These are phyloP conservation scores for Barnettozyma californica DNA, from an alignment of 805 yeast genomes.

Conservation along the genomic window DNA sequence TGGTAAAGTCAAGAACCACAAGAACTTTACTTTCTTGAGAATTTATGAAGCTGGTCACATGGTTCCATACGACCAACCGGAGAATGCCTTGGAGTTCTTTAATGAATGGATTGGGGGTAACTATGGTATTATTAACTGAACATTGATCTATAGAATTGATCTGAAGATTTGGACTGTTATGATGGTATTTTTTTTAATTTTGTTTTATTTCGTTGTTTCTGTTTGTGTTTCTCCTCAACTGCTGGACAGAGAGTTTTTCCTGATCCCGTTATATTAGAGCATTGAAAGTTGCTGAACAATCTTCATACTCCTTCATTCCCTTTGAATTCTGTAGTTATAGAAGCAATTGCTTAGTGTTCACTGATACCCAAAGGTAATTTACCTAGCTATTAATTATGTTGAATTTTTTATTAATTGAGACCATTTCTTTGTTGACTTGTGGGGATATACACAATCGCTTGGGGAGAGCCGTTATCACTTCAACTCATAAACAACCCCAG, in stretches of 20 bases:
- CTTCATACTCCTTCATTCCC: not conserved
- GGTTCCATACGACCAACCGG: conserved; percentile 92
- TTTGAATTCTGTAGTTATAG: no score
- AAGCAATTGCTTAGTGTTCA: no score
- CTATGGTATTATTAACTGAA: conserved; percentile 26
- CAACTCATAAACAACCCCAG: no score
- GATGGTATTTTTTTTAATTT: no score
- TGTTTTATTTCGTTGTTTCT: not conserved
- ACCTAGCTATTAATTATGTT: no score
- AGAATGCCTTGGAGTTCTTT: conserved; percentile 69
- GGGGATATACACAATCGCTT: no score
- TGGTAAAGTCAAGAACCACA: conserved; percentile 64
- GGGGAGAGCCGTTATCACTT: no score
- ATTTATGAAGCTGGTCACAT: conserved; percentile 91
- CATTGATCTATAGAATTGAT: not conserved
- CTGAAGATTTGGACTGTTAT: no score
- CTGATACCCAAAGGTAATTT: no score
- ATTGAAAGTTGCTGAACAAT: not conserved
- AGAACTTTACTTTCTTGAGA: conserved; percentile 74
- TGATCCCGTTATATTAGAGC: not conserved
- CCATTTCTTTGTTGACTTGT: no score
- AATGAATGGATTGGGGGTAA: conserved; percentile 82
- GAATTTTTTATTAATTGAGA: no score
- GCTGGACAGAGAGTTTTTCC: not conserved
- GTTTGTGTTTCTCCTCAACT: not conserved